Base-by-base conservation (phyloP, 169 alveolate species). In the Cryptosporidium ryanae region DNA sequence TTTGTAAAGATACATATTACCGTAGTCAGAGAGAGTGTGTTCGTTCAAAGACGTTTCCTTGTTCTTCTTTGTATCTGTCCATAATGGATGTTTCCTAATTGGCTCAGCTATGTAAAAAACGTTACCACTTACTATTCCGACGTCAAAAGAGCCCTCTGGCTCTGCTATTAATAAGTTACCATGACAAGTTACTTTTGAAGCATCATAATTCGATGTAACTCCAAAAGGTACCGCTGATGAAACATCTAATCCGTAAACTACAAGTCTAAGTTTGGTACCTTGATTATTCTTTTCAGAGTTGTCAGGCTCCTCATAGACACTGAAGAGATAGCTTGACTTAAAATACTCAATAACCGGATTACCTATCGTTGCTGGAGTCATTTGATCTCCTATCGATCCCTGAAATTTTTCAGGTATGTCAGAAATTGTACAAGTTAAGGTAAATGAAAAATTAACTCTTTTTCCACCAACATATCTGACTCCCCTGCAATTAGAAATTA, bases 51-150 rank as follows among this genome's bases (percentile, higher is more conserved):
- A 8, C 2, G 49, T 23, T 0, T 27, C 44, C 23, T 64, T 64
- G 59, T 59, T 32, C 8, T 54, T 68, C 54, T 27, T 68, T 38
- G n/a, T 31, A 61, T 61, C 68, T 2, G 71, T 59, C 87, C 87
- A 76, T 21, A 25, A 38, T 3, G 59, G 55, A 76, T 18, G 29
- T 31, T 76, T 76, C 17, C n/a, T 76, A 6, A 21, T 23, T 44
- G 87, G 71, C 6, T 76, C 87, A 13, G 87, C 87, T 23, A 76
- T 57, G 15, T 76, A 76, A 59, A 55, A 55, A 4, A 50, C 46
- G 18, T 59, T 59, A 6, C 63, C 63, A 29, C 64, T 32, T 18
- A 52, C 48, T 6, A 76, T n/a, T 10, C 87, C 71, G 23, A 32
- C 87, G 18, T 76, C 71, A 76, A 55, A 59, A 32, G 87, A 32